Evolutionary conservation across 257 asterid species (phyloP).

Genomic region (Coffea canephora): DNA sequence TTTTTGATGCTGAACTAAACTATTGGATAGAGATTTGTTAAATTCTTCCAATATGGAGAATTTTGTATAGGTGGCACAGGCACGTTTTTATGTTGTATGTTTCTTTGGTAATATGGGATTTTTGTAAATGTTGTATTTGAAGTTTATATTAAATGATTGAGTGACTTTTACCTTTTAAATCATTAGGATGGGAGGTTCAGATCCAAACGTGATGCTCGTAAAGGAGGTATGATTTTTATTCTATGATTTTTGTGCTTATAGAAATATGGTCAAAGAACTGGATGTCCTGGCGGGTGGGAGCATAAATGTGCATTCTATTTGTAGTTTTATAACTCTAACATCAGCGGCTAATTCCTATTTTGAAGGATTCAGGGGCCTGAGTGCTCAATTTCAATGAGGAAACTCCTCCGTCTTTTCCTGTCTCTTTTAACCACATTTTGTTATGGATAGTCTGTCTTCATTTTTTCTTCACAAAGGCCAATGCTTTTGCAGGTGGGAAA

Average conservation of each 20-base stretch:
- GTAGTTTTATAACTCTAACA: background rate
- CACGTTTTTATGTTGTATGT: slow-evolving; percentile 3
- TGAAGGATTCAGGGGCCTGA: background rate
- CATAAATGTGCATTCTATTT: background rate
- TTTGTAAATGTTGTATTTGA: slow-evolving; percentile 9
- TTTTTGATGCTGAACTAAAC: background rate
- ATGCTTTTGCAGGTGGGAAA: slow-evolving; percentile 73
- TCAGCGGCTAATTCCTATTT: background rate
- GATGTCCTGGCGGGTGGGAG: background rate
- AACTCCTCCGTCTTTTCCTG: background rate
- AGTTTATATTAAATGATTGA: slow-evolving; percentile 22
- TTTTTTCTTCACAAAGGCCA: background rate
- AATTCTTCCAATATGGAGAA: background rate
- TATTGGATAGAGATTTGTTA: background rate
- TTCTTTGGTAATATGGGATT: slow-evolving; percentile 4
- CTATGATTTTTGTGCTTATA: background rate
- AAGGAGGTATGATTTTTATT: slow-evolving; percentile 77
- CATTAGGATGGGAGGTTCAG: slow-evolving; percentile 94
- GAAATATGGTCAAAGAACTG: background rate
- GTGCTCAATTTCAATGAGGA: background rate
- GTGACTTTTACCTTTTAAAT: slow-evolving; percentile 42
- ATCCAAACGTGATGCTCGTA: slow-evolving; percentile 96
- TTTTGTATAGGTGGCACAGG: background rate
- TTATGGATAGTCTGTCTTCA: background rate
- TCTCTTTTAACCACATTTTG: background rate